Evolutionary conservation across 352 stramenopile genomes (phyloP).

Genomic region (Pythium sp.): DNA sequence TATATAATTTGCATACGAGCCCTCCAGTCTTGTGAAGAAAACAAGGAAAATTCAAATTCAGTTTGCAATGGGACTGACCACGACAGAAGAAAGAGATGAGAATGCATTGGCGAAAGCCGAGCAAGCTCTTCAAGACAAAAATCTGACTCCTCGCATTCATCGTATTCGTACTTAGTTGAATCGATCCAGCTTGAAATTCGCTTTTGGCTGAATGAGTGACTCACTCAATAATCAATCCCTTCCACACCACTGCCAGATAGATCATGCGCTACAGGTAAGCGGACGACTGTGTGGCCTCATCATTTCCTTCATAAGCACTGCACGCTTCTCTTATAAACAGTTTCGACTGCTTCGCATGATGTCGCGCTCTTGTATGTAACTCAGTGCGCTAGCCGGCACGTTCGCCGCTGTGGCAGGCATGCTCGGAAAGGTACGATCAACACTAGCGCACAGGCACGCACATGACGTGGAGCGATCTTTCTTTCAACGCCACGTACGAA

Average conservation of each 20-base stretch:
- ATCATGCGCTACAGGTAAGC: conserved; percentile 3
- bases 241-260: background rate
- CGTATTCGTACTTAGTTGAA: background rate
- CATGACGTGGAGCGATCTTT: background rate
- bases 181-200: background rate
- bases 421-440: conserved; percentile 44
- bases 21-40: background rate
- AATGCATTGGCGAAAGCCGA: no score
- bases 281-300: background rate
- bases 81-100: background rate
- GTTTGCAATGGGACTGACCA: background rate
- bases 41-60: background rate
- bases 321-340: background rate
- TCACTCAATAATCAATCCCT: background rate
- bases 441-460: background rate
- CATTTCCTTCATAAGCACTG: background rate
- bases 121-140: background rate
- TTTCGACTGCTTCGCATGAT: background rate
- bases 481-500: background rate
- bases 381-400: conserved; percentile 52
- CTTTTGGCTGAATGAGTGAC: background rate
- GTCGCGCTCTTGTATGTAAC: background rate
- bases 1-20: background rate
- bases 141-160: no score
- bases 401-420: conserved; percentile 54